Base-by-base conservation (phyloP, 208 protist species). In the Naegleria lovaniensis region DNA sequence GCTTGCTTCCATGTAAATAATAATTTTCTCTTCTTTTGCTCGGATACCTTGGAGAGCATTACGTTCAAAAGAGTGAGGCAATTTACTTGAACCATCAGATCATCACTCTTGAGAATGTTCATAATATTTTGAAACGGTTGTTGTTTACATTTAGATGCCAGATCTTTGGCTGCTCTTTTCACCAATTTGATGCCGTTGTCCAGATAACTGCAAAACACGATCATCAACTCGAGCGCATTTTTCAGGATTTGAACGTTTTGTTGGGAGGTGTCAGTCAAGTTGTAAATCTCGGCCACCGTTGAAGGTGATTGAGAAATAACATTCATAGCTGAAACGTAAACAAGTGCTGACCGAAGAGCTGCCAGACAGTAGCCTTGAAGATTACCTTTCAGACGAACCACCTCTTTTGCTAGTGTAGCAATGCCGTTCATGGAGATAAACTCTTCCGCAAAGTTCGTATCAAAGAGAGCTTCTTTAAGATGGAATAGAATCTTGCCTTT, bases 21-120 rank as follows among this genome's bases (percentile, higher is more conserved):
- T 88, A 88, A 58, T 38, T 88, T 88, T 58, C 40, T 88, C 43
- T 88, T 88, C n/a, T 88, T 52, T 4, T n/a, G 9, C 0, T 88
- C 85, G 6, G 39, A 43, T 15, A 25, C 6, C 41, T 88, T 88
- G 6, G 22, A 40, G 11, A 88, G 39, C 25, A 88, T 88, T 36
- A 88, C 43, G 43, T 88, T 88, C 6, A 88, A 15, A n/a, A 88
- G 25, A 38, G 85, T 58, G 0, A 88, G 9, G 19, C 41, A 58
- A 88, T 88, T 88, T 38, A 88, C 85, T 58, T 88, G 39, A 40
- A 88, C 85, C 51, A 43, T 22, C 11, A 88, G 41, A 88, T 88
- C 85, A 39, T 36, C 43, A 88, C 43, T 88, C 15, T 33, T 51
- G 13, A 88, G 33, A 29, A 88, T 40, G 11, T 88, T 13, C 41